A percentile compares a stretch with the other conserved stretches of the same genome.
Conservation (phyloP, 352 stramenopile species). For the Globisporangium nodosum region DNA sequence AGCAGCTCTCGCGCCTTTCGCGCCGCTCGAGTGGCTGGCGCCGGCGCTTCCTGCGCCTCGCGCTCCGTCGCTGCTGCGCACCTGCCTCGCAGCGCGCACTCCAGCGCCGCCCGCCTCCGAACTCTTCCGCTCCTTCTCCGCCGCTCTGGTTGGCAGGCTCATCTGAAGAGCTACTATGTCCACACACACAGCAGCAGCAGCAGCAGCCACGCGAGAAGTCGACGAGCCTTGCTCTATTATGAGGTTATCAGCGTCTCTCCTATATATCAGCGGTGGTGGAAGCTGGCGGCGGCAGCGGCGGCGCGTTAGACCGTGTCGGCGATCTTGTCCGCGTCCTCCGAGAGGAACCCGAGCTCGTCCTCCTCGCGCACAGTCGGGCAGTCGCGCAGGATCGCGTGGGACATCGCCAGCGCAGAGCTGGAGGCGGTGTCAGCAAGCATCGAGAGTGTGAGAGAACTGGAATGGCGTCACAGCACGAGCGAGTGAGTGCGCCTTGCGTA, state of each 20-base stretch:
- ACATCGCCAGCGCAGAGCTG: constrained; percentile 67
- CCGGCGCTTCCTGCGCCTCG: constrained; percentile 10
- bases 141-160: background rate
- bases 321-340: constrained; percentile 54
- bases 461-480: background rate
- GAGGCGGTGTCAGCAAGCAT: background rate
- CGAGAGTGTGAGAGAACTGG: background rate
- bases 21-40: constrained; percentile 1
- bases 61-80: constrained; percentile 30
- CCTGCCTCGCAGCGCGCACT: constrained; percentile 22
- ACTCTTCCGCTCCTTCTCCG: constrained; percentile 6
- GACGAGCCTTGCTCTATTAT: background rate
- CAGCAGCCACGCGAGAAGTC: too few species aligned
- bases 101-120: constrained; percentile 8
- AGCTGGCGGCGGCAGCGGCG: background rate
- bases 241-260: background rate
- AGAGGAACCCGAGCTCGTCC: constrained; percentile 78
- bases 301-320: constrained; percentile 57
- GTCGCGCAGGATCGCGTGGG: constrained; percentile 76
- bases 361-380: constrained; percentile 69
- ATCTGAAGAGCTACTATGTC: background rate
- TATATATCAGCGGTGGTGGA: background rate
- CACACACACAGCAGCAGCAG: background rate
- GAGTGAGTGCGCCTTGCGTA: constrained; percentile 17
- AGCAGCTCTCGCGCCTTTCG: constrained; percentile 6